Base-by-base conservation (phyloP, 176 grass and related monocot genomes). In the Cenchrus americanus region DNA sequence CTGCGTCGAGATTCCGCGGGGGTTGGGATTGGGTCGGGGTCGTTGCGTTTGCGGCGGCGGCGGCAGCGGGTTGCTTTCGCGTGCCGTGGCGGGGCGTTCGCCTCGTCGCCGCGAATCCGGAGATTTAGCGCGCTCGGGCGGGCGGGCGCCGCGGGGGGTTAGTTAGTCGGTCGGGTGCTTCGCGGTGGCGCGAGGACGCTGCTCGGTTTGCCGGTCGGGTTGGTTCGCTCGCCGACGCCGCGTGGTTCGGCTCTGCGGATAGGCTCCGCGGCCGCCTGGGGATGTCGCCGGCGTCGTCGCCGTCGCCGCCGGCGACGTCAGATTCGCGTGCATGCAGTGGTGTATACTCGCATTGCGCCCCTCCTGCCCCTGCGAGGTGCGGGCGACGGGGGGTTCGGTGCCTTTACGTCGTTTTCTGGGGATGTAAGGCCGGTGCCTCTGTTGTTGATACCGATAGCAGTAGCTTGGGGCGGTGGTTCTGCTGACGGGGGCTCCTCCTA, bases 381-480 rank as follows among this genome's bases (percentile, higher is more conserved):
- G 55, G 27, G 46, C 23, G 24, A 5, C 78, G 14, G 51, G 19
- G 57, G 57, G 5, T 82, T 77, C 40, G 61, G 9, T 14, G 43
- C 51, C 68, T 79, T 87, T 80, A 87, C 80, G 85, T 90, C 84
- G 53, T 76, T 90, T 80, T 90, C 84, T 32, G 22, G 60, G 42
- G 58, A 60, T 61, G 66, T 74, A 80, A 19, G 76, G 55, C 69
- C 76, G 59, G 22, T 69, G 76, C 80, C 73, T n/a, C 12, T 37
- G 4, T 57, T 64, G 60, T 26, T 83, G 79, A 13, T 57, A 26
- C 42, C 67, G 14, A 52, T 15, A 13, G 14, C 3, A 44, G 19
- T 18, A 15, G 18, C 30, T 77, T 87, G 54, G 22, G 27, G 1
- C 24, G 11, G 30, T 30, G 41, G 48, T 48, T 63, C 53, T 7